A percentile compares a stretch with the other conserved stretches of the same genome.
Conservation (phyloP, 1,284 basidiomycete species). For the Grifola frondosa region DNA sequence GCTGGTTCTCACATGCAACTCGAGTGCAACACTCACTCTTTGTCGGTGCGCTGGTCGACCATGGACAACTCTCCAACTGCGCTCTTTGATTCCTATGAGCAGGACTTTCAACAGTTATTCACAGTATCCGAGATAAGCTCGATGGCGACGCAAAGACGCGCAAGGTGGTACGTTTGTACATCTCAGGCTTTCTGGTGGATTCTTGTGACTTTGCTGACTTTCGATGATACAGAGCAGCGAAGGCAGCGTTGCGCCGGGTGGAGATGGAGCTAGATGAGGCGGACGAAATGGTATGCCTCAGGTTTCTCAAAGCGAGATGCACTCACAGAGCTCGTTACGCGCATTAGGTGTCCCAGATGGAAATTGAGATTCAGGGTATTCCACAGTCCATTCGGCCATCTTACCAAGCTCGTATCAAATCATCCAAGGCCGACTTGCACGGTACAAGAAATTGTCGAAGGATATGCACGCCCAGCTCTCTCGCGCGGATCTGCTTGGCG, state of each 20-base stretch:
- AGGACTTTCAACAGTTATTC: slow-evolving; percentile 75
- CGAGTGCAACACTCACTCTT: neutral
- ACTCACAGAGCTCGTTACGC: slow-evolving; percentile 8
- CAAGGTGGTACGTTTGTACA: slow-evolving; percentile 47
- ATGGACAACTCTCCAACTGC: slow-evolving; percentile 82
- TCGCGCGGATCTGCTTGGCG: slow-evolving; percentile 58
- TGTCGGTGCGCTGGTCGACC: slow-evolving; percentile 7
- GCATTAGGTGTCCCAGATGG: slow-evolving; percentile 93
- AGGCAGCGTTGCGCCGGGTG: slow-evolving; percentile 79
- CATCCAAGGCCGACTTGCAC: slow-evolving; percentile 73
- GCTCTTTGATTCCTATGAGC: slow-evolving; percentile 80
- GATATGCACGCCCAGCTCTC: slow-evolving; percentile 59
- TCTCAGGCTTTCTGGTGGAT: neutral
- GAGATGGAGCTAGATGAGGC: slow-evolving; percentile 98
- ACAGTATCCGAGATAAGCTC: slow-evolving; percentile 66
- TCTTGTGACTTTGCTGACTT: too few species aligned
- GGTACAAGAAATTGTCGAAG: slow-evolving; percentile 77
- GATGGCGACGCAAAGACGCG: slow-evolving; percentile 58
- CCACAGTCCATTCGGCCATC: slow-evolving; percentile 79
- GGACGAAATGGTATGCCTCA: slow-evolving; percentile 90
- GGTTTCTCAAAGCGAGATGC: too few species aligned
- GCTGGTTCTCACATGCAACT: neutral
- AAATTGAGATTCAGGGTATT: slow-evolving; percentile 97
- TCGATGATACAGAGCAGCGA: slow-evolving; percentile 68
- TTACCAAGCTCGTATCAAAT: slow-evolving; percentile 72